Evolutionary conservation across 2,329 filamentous ascomycete species (phyloP), one percentile per base, ranked within the genome.

Genomic region (Fusarium hostae): DNA sequence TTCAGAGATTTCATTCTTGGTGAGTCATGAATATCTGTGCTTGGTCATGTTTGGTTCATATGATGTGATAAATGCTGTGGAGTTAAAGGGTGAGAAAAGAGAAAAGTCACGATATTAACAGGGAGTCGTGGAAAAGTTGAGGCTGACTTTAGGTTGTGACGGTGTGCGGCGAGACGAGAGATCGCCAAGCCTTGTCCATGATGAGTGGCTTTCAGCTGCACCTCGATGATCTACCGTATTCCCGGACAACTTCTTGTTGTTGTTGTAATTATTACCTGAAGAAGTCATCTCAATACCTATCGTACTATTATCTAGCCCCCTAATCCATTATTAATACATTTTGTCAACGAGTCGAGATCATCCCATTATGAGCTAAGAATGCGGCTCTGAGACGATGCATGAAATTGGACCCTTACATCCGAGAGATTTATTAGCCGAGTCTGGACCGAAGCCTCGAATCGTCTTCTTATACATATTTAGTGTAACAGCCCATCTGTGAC

Each of bases 371-470:
- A 65, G 30, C 10, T 40, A 28, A 51, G 28, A 12, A 40, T 59
- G 39, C n/a, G 39, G 48, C 44, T 50, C 48, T 68, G 13, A 56
- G 28, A 63, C 43, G 43, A 56, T 55, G 48, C 65, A 68, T 55
- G 37, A 45, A 51, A 63, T 62, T 32, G 26, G 47, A 59, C 71
- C 74, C 74, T 75, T 76, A 58, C 60, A 74, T 48, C 72, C 72
- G 72, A 75, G 48, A 66, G 40, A 32, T 40, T 56, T 61, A 69
- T 68, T 76, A 76, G 74, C 74, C 74, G 74, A 76, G 70, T 54
- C 66, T 74, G 65, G 66, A 66, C 74, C 74, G 74, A 76, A 67
- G 47, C 48, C 51, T 61, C 64, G 59, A 64, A 57, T 56, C 57
- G 63, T 64, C 47, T 45, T 72, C 50, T 74, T 63, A 66, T 67